Percentiles rank a stretch among this genome's conserved stretches.
Conservation (phyloP, 1,139 yeast species). For the Protomyces pachydermus region DNA sequence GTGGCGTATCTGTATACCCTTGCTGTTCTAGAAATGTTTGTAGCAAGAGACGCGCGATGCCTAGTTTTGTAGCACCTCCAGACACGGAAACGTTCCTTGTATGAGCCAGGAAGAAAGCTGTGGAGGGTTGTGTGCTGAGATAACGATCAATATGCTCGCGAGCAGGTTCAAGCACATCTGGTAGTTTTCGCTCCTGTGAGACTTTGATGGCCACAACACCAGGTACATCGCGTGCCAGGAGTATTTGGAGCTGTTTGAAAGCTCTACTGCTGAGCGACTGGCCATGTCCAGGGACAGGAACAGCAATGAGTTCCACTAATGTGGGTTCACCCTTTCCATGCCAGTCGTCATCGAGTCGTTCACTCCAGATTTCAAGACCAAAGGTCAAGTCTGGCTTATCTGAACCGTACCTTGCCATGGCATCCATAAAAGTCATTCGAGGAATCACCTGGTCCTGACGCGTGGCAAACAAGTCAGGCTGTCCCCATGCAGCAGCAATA, state of each 20-base stretch:
- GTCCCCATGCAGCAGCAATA: slow-evolving; percentile 18
- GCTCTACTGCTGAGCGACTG: neutral
- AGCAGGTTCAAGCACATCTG: neutral
- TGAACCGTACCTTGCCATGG: slow-evolving; percentile 70
- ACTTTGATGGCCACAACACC: neutral
- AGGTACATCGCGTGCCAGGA: neutral
- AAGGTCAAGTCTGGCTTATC: slow-evolving; percentile 90
- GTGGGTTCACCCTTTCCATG: neutral
- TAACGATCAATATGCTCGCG: neutral
- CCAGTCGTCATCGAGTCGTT: neutral
- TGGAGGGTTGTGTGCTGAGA: neutral
- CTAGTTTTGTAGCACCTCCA: slow-evolving; percentile 95
- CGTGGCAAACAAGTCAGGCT: slow-evolving; percentile 35
- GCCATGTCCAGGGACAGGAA: neutral
- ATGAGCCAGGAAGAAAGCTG: slow-evolving; percentile 55
- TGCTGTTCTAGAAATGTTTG: slow-evolving; percentile 49
- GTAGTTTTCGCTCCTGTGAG: neutral
- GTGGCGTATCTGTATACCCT: slow-evolving; percentile 27
- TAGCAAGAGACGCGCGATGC: slow-evolving; percentile 72
- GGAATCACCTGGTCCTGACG: slow-evolving; percentile 32
- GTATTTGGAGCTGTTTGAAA: neutral
- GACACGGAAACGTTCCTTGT: slow-evolving; percentile 63
- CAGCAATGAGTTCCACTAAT: neutral
- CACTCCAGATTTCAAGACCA: slow-evolving; percentile 47
- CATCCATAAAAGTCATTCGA: slow-evolving; percentile 59